A percentile compares a stretch with the other conserved stretches of the same genome.
phyloP scores from a whole-genome alignment of 1,139 yeast genomes.

The Waltiozyma sp. region DNA sequence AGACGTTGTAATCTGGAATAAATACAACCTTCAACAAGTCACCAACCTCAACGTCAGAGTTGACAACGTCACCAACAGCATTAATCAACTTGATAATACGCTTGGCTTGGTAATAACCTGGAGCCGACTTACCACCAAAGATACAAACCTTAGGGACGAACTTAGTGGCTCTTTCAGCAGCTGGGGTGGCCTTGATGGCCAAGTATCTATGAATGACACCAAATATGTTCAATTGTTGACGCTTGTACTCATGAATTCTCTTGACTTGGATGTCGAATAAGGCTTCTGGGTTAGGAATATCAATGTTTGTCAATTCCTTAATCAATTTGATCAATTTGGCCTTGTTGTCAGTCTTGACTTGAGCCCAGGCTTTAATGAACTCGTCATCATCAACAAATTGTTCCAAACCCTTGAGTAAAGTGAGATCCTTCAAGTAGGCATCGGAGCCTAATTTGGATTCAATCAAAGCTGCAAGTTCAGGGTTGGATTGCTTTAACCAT shows the following conservation, averaged over 20 bases:
- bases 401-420: conserved; percentile 57
- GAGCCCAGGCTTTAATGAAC: conserved; percentile 64
- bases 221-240: conserved; percentile 87
- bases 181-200: conserved; percentile 56
- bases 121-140: conserved; percentile 94
- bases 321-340: conserved; percentile 57
- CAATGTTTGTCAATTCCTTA: conserved; percentile 55
- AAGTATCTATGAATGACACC: conserved; percentile 81
- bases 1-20: conserved; percentile 86
- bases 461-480: conserved; percentile 62
- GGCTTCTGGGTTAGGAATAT: conserved; percentile 56
- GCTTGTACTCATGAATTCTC: conserved; percentile 91
- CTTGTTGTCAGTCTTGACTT: conserved; percentile 63
- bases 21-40: conserved; percentile 77
- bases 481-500: conserved; percentile 93
- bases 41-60: conserved; percentile 63
- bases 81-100: conserved; percentile 78
- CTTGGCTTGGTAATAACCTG: conserved; percentile 94
- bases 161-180: conserved; percentile 52
- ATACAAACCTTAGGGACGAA: conserved; percentile 70
- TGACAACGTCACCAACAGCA: conserved; percentile 70
- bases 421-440: conserved; percentile 59
- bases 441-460: conserved; percentile 62
- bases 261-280: conserved; percentile 88
- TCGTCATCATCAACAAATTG: conserved; percentile 53